Base-by-base conservation (phyloP, 2,329 filamentous ascomycete species). In the Rosellinia necatrix region DNA sequence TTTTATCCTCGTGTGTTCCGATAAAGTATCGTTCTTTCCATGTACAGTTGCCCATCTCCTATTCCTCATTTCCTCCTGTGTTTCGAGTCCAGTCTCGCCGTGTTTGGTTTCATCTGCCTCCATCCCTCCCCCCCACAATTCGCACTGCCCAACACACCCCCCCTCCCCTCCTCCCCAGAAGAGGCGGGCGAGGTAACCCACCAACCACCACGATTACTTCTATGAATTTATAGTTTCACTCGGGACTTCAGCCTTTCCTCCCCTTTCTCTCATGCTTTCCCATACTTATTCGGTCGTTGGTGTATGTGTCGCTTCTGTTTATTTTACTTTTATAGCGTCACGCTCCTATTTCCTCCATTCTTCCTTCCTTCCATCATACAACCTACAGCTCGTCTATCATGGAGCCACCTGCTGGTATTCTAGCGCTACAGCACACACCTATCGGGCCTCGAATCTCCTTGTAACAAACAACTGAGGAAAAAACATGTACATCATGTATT, bases 51-150 rank as follows among this genome's bases (percentile, higher is more conserved):
- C n/a, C n/a, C 13, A 37, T 40, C 32, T 8, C 32, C 9, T 41
- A 19, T 38, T 43, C 44, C 21, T 32, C 15, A 15, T 42, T 35
- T 34, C 40, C n/a, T 52, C 29, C 42, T 40, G 19, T 32, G 13
- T 41, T 13, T 42, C 34, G 27, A 40, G 19, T 46, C 30, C 40
- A 6, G 21, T 41, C 47, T 50, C n/a, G 44, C 47, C 42, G 56
- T 24, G 38, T 56, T 60, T 55, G 24, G 49, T 60, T 54, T 47
- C 29, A 41, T 47, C 22, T n/a, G n/a, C n/a, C n/a, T n/a, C n/a
- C n/a, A n/a, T n/a, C n/a, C n/a, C n/a, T n/a, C n/a, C n/a, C 42
- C 46, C 30, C 42, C 53, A 40, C 49, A 29, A 29, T 43, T 47
- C 19, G 46, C 42, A 35, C 13, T 34, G n/a, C n/a, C n/a, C n/a